These are phyloP conservation scores for Solanum hybrid DNA, from an alignment of 305 asterid genomes.

Conservation along the genomic window DNA sequence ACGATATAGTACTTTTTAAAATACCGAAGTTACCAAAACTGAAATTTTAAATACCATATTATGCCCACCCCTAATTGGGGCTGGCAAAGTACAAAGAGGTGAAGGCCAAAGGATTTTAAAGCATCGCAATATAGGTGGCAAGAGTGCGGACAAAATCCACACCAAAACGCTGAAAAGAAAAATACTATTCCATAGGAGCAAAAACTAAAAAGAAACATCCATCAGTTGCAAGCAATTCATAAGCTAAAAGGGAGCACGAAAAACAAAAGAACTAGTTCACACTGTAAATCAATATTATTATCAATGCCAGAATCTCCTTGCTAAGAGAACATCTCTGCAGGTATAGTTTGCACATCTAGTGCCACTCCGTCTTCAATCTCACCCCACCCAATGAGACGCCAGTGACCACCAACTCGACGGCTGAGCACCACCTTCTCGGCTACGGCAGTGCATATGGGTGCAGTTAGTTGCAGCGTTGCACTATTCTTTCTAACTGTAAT, in stretches of 20 bases:
- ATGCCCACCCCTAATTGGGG: background rate
- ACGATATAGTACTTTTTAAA: too few species aligned
- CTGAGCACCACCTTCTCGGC: constrained; percentile 69
- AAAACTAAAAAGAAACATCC: background rate
- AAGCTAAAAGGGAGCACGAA: background rate
- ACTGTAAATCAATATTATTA: background rate
- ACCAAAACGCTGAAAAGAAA: background rate
- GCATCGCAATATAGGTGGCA: background rate
- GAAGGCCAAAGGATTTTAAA: background rate
- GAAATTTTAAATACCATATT: too few species aligned
- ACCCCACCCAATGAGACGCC: constrained; percentile 97
- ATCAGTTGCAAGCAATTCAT: background rate
- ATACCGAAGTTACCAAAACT: too few species aligned
- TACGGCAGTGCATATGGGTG: constrained; percentile 81
- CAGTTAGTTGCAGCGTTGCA: constrained; percentile 70
- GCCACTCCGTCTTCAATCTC: constrained; percentile 78
- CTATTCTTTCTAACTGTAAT: constrained; percentile 61
- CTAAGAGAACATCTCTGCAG: background rate
- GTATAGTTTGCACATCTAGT: constrained; percentile 56
- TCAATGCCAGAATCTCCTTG: background rate
- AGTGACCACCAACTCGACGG: constrained; percentile 28
- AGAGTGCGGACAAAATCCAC: background rate
- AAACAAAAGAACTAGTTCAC: background rate
- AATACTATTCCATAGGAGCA: background rate
- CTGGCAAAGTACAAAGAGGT: background rate